Conservation (phyloP, 176 grass and related monocot genomes). For the Triticum timopheevii region DNA sequence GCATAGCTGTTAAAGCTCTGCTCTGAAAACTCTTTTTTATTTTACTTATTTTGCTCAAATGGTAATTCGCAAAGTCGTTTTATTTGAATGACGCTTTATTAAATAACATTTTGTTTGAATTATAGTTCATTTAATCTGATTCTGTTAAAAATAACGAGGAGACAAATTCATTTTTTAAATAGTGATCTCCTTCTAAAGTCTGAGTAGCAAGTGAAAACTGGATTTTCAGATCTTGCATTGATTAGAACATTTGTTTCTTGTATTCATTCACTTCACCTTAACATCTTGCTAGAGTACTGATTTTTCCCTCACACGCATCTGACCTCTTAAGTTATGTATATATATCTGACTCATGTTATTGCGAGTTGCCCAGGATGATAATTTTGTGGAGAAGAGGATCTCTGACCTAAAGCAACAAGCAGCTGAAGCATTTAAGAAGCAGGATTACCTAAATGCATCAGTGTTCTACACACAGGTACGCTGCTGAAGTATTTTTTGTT, state of each 20-base stretch:
- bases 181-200: too few species aligned
- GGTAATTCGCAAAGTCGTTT: neutral
- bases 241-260: neutral
- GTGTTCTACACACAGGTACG: slow-evolving; percentile 2
- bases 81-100: too few species aligned
- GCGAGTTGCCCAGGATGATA: neutral
- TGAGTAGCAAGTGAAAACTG: too few species aligned
- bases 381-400: slow-evolving; percentile 13
- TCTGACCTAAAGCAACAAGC: slow-evolving; percentile 36
- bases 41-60: too few species aligned
- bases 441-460: slow-evolving; percentile 36
- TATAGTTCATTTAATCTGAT: neutral
- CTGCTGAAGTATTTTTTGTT: neutral
- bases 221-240: neutral
- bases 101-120: neutral
- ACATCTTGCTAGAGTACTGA: neutral
- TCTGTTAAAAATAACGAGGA: neutral
- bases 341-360: neutral
- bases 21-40: neutral
- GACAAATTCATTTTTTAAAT: neutral
- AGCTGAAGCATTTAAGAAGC: slow-evolving; percentile 33
- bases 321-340: neutral
- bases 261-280: neutral
- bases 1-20: neutral
- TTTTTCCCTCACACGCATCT: neutral